Conservation (phyloP, 139 green algal genomes). For the Ettlia oleoabundans region DNA sequence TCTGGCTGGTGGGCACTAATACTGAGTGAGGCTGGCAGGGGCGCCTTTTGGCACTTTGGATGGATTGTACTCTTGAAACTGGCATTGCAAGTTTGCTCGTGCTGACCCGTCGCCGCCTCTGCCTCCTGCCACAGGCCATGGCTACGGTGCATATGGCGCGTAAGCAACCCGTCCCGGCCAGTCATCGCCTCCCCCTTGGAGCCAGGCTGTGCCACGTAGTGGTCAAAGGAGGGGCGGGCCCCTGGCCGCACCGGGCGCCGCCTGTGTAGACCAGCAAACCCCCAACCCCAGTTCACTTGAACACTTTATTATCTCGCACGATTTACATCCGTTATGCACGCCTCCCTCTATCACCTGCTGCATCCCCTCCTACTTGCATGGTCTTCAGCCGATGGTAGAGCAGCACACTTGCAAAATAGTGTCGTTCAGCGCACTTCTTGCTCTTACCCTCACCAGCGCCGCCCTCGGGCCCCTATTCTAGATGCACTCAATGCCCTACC, state of each 20-base stretch:
- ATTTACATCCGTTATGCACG: not conserved
- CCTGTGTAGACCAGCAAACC: not conserved
- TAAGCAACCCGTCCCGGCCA: not conserved
- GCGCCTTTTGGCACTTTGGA: too few relatives aligned
- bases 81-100: too few relatives aligned
- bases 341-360: not conserved
- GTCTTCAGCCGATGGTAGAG: not conserved
- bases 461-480: not conserved
- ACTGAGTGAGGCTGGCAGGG: too few relatives aligned
- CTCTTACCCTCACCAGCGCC: not conserved
- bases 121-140: not conserved
- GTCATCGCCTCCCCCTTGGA: too few relatives aligned
- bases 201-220: too few relatives aligned
- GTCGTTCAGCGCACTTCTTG: not conserved
- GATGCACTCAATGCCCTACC: not conserved
- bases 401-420: conserved; percentile 36
- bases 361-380: conserved; percentile 1
- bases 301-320: not conserved
- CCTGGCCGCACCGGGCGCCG: not conserved
- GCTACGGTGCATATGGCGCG: not conserved
- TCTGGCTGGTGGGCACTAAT: too few relatives aligned
- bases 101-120: not conserved
- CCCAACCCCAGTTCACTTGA: not conserved
- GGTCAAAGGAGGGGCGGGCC: too few relatives aligned
- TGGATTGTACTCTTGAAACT: too few relatives aligned